Conservation (phyloP, 257 asterid species). For the Capsicum pubescens region DNA sequence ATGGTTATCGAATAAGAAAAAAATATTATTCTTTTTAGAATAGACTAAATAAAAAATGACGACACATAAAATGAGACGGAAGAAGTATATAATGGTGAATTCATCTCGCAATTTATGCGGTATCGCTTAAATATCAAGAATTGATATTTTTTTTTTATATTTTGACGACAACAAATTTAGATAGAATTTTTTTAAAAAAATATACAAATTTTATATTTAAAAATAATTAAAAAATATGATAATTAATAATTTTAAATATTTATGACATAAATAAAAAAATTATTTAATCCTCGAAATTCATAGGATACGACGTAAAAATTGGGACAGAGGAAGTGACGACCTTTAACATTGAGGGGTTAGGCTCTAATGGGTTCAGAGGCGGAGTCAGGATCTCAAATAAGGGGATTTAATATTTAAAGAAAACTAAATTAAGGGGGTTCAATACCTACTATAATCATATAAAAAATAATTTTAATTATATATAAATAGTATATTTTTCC, state of each 20-base stretch:
- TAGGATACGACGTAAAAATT: not conserved
- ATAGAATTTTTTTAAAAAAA: not conserved
- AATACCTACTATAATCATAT: too few species aligned
- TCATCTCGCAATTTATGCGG: not conserved
- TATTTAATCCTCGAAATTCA: not conserved
- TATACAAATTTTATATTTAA: not conserved
- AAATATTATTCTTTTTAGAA: too few species aligned
- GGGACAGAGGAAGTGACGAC: not conserved
- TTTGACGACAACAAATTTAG: not conserved
- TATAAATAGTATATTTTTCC: too few species aligned
- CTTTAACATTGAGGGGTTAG: not conserved
- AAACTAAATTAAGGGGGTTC: too few species aligned
- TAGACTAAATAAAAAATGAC: too few species aligned
- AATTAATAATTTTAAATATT: not conserved
- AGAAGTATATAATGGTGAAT: too few species aligned
- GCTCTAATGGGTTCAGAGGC: constrained; percentile 19
- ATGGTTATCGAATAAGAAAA: too few species aligned
- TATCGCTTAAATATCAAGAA: not conserved
- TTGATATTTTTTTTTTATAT: not conserved
- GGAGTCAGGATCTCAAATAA: too few species aligned
- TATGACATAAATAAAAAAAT: not conserved
- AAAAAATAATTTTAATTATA: too few species aligned
- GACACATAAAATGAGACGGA: too few species aligned
- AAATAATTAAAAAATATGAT: not conserved
- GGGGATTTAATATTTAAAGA: too few species aligned